phyloP scores from a whole-genome alignment of 1,284 basidiomycete species.

The Ustilago cynodontis region DNA sequence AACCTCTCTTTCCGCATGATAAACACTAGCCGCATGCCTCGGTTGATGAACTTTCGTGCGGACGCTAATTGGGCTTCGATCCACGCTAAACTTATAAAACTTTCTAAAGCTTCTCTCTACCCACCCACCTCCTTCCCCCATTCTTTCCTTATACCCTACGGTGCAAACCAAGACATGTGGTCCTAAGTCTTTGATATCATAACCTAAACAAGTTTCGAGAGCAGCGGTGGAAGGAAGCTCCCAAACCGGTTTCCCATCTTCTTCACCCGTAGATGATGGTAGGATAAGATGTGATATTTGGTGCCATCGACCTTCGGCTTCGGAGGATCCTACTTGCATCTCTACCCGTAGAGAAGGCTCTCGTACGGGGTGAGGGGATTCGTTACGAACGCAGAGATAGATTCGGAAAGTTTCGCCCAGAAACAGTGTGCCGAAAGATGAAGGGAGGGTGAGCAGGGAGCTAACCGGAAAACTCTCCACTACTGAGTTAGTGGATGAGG shows the following conservation, averaged over 20 bases:
- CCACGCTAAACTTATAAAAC: constrained; percentile 61
- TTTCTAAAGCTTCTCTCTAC: constrained; percentile 59
- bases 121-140: constrained; percentile 27
- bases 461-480: constrained; percentile 21
- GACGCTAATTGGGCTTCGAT: constrained; percentile 59
- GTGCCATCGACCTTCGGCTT: constrained; percentile 22
- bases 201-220: constrained; percentile 51
- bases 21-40: constrained; percentile 24
- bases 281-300: constrained; percentile 41
- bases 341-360: constrained; percentile 59
- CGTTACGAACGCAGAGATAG: constrained; percentile 66
- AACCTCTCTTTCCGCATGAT: constrained; percentile 36
- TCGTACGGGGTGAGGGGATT: constrained; percentile 37
- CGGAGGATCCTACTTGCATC: constrained; percentile 55
- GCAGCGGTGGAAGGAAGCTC: constrained; percentile 19
- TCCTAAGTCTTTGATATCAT: constrained; percentile 68
- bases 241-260: constrained; percentile 13
- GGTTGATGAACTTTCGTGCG: constrained; percentile 67
- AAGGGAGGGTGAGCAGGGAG: constrained; percentile 39
- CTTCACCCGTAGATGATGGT: constrained; percentile 11
- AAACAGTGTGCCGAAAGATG: constrained; percentile 58
- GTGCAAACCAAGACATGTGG: constrained; percentile 66
- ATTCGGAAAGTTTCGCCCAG: constrained; percentile 67
- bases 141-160: constrained; percentile 55
- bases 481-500: background rate